Evolutionary conservation across 2,329 filamentous ascomycete genomes (phyloP).

Genomic region (Fusarium nanum): DNA sequence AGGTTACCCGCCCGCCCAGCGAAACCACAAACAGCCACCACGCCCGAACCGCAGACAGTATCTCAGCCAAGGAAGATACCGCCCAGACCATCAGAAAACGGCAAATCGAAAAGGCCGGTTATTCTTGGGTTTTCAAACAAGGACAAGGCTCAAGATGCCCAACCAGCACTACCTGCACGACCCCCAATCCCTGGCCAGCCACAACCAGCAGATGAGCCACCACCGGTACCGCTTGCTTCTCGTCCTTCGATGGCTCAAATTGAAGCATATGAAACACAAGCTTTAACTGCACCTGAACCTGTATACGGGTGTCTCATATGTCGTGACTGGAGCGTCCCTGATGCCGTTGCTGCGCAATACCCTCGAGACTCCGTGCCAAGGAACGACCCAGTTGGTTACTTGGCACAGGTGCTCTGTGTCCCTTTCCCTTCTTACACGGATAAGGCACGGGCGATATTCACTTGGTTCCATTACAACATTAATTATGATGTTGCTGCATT

Average conservation of each 20-base stretch:
- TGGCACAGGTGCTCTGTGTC: slow-evolving; percentile 81
- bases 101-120: slow-evolving; percentile 28
- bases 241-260: slow-evolving; percentile 65
- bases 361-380: slow-evolving; percentile 77
- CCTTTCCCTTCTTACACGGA: slow-evolving; percentile 87
- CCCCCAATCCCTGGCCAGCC: slow-evolving; percentile 34
- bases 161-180: slow-evolving; percentile 24
- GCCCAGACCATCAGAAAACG: slow-evolving; percentile 23
- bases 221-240: slow-evolving; percentile 64
- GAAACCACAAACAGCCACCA: slow-evolving; percentile 42
- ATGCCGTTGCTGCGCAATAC: slow-evolving; percentile 80
- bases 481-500: slow-evolving; percentile 84
- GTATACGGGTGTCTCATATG: slow-evolving; percentile 77
- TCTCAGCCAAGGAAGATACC: slow-evolving; percentile 35
- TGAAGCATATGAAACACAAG: slow-evolving; percentile 55
- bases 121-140: slow-evolving; percentile 35
- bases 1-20: slow-evolving; percentile 62
- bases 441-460: slow-evolving; percentile 92
- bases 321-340: slow-evolving; percentile 87
- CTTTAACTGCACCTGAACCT: slow-evolving; percentile 41
- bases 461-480: slow-evolving; percentile 95
- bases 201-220: slow-evolving; percentile 56
- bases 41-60: slow-evolving; percentile 18
- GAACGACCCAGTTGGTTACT: slow-evolving; percentile 73
- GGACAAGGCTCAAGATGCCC: slow-evolving; percentile 21